Conservation (phyloP, 768 basidiomycete genomes). For the Vararia minispora region DNA sequence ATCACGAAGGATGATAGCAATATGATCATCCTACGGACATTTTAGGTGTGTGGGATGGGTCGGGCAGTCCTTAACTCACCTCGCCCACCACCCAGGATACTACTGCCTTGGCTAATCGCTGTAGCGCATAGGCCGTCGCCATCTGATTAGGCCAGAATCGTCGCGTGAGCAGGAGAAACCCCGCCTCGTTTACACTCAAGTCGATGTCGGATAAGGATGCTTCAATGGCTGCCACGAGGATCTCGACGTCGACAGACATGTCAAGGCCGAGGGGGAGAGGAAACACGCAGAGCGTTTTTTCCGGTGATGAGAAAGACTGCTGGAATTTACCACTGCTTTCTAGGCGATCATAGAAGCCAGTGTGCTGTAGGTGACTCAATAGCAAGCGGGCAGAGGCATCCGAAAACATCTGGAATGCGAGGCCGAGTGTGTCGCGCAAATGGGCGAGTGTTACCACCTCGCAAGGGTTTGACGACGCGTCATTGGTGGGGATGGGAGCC, state of each 20-base stretch:
- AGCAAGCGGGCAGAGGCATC: conserved; percentile 41
- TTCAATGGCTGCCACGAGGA: conserved; percentile 59
- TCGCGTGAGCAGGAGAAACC: conserved; percentile 54
- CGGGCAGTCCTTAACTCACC: conserved; percentile 26
- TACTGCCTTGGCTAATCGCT: conserved; percentile 45
- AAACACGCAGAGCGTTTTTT: conserved; percentile 40
- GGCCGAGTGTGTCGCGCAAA: conserved; percentile 46
- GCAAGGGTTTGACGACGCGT: conserved; percentile 32
- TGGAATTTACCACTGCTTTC: conserved; percentile 29
- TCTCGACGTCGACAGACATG: conserved; percentile 60
- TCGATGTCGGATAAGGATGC: conserved; percentile 60
- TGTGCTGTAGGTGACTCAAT: conserved; percentile 46
- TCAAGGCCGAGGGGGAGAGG: conserved; percentile 65
- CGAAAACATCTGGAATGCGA: conserved; percentile 45
- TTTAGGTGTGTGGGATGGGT: neutral
- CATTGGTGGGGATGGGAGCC: conserved; percentile 15
- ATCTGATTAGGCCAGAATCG: conserved; percentile 69
- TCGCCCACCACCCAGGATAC: conserved; percentile 66
- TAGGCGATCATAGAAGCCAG: conserved; percentile 47
- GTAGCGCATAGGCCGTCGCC: conserved; percentile 59
- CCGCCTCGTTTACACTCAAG: conserved; percentile 63
- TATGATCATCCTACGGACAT: conserved; percentile 43
- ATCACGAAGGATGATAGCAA: conserved; percentile 57
- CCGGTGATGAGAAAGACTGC: conserved; percentile 22
- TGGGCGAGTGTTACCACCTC: conserved; percentile 50